Evolutionary conservation across 2,329 filamentous ascomycete genomes (phyloP).

Genomic region (Ascocoryne sarcoides): DNA sequence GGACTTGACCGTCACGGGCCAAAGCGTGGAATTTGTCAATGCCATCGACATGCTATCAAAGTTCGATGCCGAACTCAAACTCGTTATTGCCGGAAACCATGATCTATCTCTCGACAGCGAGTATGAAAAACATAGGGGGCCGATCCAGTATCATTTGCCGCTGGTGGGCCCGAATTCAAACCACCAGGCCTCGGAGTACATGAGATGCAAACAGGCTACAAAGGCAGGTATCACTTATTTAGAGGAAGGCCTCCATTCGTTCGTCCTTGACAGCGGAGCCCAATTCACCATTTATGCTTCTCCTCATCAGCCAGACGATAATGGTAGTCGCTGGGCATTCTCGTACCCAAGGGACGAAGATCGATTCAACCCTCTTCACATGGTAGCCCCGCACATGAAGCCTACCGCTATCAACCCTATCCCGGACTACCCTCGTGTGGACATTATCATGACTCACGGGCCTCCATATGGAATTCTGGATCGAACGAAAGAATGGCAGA

Average conservation of each 20-base stretch:
- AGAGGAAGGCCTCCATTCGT: slow-evolving; percentile 26
- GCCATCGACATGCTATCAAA: slow-evolving; percentile 22
- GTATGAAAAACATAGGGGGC: too few relatives aligned
- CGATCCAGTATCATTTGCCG: too few relatives aligned
- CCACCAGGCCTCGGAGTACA: slow-evolving; percentile 5
- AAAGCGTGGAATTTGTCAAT: slow-evolving; percentile 22
- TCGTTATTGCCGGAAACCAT: slow-evolving; percentile 57
- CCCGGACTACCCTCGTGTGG: slow-evolving; percentile 16
- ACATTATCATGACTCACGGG: slow-evolving; percentile 32
- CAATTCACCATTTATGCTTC: too few relatives aligned
- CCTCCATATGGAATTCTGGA: slow-evolving; percentile 29
- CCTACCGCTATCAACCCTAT: too few relatives aligned
- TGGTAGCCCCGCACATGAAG: too few relatives aligned
- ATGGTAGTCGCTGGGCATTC: slow-evolving; percentile 28
- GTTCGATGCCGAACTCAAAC: slow-evolving; percentile 46
- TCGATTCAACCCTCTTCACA: too few relatives aligned
- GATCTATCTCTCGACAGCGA: slow-evolving; percentile 45
- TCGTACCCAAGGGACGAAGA: slow-evolving; percentile 23
- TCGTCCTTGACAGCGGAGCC: too few relatives aligned
- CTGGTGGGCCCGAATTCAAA: too few relatives aligned
- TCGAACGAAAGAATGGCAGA: slow-evolving; percentile 30
- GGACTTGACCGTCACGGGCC: slow-evolving; percentile 30
- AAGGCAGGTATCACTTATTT: slow-evolving; percentile 22
- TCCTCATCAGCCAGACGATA: slow-evolving; percentile 20
- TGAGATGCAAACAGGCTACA: slow-evolving; percentile 16